Conservation (phyloP, 192 early-diverging fungal genomes). For the Geosiphon pyriformis region DNA sequence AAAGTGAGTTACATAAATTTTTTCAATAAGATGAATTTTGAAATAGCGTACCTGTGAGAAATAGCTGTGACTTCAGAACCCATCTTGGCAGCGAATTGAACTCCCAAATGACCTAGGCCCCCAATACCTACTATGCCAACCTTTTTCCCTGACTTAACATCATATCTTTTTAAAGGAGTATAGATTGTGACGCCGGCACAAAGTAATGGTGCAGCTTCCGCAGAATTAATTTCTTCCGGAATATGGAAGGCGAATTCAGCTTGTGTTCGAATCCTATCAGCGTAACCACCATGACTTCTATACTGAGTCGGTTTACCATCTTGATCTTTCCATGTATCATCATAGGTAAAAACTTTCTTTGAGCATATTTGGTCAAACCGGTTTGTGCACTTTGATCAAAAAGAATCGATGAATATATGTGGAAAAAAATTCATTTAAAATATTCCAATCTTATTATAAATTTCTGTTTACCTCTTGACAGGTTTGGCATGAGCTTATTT, state of each 20-base stretch:
- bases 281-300: conserved; percentile 33
- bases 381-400: conserved; percentile 33
- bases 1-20: no score
- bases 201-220: conserved; percentile 66
- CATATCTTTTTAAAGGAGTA: conserved; percentile 41
- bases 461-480: conserved; percentile 20
- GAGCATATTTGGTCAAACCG: conserved; percentile 33
- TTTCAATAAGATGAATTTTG: no score
- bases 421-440: no score
- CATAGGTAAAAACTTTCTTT: conserved; percentile 49
- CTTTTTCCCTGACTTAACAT: conserved; percentile 36
- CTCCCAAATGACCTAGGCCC: conserved; percentile 60
- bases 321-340: conserved; percentile 50
- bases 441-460: no score
- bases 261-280: conserved; percentile 50
- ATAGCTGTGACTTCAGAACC: conserved; percentile 47
- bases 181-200: conserved; percentile 79
- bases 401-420: no score
- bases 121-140: conserved; percentile 66
- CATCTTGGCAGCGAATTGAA: conserved; percentile 56
- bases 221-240: conserved; percentile 42
- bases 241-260: conserved; percentile 58
- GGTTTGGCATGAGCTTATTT: conserved; percentile 52
- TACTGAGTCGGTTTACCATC: conserved; percentile 43
- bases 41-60: conserved; percentile 32